A percentile compares a stretch with the other conserved stretches of the same genome.
phyloP scores from a whole-genome alignment of 2,329 filamentous ascomycete species.

The Juglanconis sp. region DNA sequence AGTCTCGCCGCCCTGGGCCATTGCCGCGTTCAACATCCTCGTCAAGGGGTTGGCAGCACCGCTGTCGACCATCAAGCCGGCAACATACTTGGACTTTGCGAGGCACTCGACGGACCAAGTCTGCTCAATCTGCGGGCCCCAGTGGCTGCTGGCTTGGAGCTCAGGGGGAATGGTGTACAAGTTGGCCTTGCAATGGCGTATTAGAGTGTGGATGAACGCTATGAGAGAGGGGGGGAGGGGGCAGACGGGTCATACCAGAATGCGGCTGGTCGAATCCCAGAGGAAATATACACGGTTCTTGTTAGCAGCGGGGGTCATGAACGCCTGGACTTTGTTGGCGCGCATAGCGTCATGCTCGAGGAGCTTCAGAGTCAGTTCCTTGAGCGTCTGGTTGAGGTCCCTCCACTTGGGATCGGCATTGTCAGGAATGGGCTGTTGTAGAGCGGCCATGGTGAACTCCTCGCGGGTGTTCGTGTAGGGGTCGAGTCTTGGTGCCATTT shows the following conservation, averaged over 20 bases:
- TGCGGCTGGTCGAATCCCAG: background rate
- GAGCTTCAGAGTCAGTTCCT: background rate
- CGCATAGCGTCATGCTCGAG: background rate
- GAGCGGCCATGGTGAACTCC: background rate
- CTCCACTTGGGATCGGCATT: background rate
- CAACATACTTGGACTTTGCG: background rate
- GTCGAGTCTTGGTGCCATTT: background rate
- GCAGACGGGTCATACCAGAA: background rate
- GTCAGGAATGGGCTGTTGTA: background rate
- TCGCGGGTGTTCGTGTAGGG: background rate
- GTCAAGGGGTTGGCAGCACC: constrained; percentile 5
- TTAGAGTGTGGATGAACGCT: background rate
- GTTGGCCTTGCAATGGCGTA: background rate
- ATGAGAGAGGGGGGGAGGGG: background rate
- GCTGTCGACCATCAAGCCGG: background rate
- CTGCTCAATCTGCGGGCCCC: background rate
- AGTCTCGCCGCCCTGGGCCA: background rate
- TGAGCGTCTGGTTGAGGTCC: background rate
- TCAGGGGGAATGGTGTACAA: background rate
- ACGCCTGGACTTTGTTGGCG: background rate
- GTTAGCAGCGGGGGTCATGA: background rate
- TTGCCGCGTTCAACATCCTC: constrained; percentile 27
- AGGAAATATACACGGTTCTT: background rate
- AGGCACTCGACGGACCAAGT: background rate
- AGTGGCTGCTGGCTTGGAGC: background rate